These are phyloP conservation scores for Chenopodium suecicum DNA, from an alignment of 148 eudicot genomes.

Conservation along the genomic window DNA sequence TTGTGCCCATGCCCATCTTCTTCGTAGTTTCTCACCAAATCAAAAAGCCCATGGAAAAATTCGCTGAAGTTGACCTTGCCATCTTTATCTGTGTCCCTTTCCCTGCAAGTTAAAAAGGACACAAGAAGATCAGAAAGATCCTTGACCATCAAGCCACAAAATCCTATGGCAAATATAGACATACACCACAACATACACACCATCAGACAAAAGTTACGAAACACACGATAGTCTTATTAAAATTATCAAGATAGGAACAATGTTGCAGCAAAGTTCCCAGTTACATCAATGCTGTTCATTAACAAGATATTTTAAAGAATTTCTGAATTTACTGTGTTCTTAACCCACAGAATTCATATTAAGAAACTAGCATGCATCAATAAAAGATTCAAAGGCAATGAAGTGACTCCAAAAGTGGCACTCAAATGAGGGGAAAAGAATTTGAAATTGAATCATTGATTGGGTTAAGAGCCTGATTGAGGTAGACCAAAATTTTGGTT, in stretches of 20 bases:
- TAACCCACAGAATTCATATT: too few relatives aligned
- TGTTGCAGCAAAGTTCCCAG: not conserved
- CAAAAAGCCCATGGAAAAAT: conserved; percentile 92
- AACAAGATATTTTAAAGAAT: not conserved
- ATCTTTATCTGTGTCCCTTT: conserved; percentile 95
- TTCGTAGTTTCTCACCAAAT: conserved; percentile 77
- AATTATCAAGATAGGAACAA: not conserved
- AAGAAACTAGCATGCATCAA: too few relatives aligned
- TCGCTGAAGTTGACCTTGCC: conserved; percentile 85
- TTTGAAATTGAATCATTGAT: too few relatives aligned
- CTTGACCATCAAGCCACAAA: conserved; percentile 7
- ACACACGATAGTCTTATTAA: not conserved
- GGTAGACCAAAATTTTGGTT: too few relatives aligned
- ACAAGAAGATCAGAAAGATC: conserved; percentile 6
- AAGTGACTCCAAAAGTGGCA: too few relatives aligned
- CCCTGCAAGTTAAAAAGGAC: conserved; percentile 41
- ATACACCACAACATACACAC: conserved; percentile 7
- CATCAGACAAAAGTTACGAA: conserved; percentile 5
- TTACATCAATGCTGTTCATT: not conserved
- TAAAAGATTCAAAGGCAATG: too few relatives aligned
- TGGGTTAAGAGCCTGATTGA: too few relatives aligned
- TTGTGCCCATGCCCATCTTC: conserved; percentile 50
- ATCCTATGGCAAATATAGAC: not conserved
- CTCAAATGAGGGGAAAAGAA: too few relatives aligned
- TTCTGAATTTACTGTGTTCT: not conserved